Evolutionary conservation across 768 basidiomycete genomes (phyloP), one percentile per base, ranked within the genome.

Genomic region (Strobilomyces confusus): DNA sequence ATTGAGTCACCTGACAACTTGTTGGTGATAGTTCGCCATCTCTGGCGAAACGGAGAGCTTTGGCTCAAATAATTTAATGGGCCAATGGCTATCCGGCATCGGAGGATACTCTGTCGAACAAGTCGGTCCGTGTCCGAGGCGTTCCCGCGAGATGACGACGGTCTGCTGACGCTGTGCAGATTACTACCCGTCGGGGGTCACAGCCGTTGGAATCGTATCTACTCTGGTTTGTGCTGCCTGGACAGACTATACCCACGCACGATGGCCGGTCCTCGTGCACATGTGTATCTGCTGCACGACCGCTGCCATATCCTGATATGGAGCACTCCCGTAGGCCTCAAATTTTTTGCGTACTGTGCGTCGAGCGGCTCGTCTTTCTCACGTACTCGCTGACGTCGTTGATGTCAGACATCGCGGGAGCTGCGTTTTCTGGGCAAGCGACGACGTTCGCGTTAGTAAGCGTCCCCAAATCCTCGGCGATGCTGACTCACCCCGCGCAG

Each of bases 291-390:
- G 79, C 20, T 77, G 75, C 52, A 80, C 81, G 38, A 65, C 75
- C 33, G 75, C 83, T 13, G 72, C 79, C 15, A 76, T 81, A 76
- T 89, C 46, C 72, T 89, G 29, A 76, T 83, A 4, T 84, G 82
- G 81, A 73, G 71, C 48, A 79, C 75, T 50, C 80, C 86, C 5
- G 80, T 70, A 0, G 79, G 75, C 1, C 77, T 84, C n/a, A 85
- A 84, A 57, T 88, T 85, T 67, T 87, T 89, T 58, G 89, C 86
- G 5, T 90, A 86, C 62, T 88, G 84, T 80, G 53, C 54, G 77
- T 73, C 44, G 19, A 38, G n/a, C 15, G 20, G 12, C 13, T 8
- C 15, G 14, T 14, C 22, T 51, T 42, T 44, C 44, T 25, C 42
- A 17, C 29, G 2, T 23, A 3, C 7, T 20, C 20, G 8, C 48